A percentile compares a stretch with the other conserved stretches of the same genome.
Evolutionary conservation across 2,329 filamentous ascomycete genomes (phyloP).

Genomic region (Podosphaera leucotricha): DNA sequence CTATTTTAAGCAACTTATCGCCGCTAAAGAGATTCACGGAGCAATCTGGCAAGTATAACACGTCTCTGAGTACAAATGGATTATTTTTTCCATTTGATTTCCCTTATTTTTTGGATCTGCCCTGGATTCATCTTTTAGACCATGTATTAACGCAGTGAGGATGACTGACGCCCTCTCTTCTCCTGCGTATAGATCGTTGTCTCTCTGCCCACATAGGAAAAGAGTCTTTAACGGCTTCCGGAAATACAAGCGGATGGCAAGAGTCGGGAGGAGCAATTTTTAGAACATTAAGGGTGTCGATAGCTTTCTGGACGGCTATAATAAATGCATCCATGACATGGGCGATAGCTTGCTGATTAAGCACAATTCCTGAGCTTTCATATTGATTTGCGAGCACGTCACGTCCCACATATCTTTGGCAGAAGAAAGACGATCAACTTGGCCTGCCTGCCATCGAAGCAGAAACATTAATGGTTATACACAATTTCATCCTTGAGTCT

Average conservation of each 20-base stretch:
- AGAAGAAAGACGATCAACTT: neutral
- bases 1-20: no score
- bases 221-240: neutral
- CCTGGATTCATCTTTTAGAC: neutral
- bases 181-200: neutral
- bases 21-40: no score
- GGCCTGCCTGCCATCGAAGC: neutral
- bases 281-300: no score
- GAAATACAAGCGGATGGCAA: neutral
- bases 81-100: no score
- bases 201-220: neutral
- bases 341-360: neutral
- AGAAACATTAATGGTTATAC: neutral
- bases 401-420: neutral
- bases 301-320: no score
- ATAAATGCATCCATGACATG: no score
- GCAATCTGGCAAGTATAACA: no score
- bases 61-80: no score
- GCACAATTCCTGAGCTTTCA: neutral
- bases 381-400: neutral
- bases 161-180: neutral
- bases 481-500: neutral
- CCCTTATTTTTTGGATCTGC: neutral
- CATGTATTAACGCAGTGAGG: neutral
- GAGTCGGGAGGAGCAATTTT: no score